Evolutionary conservation across 2,329 filamentous ascomycete genomes (phyloP).

Genomic region (Trichoderma hamatum): DNA sequence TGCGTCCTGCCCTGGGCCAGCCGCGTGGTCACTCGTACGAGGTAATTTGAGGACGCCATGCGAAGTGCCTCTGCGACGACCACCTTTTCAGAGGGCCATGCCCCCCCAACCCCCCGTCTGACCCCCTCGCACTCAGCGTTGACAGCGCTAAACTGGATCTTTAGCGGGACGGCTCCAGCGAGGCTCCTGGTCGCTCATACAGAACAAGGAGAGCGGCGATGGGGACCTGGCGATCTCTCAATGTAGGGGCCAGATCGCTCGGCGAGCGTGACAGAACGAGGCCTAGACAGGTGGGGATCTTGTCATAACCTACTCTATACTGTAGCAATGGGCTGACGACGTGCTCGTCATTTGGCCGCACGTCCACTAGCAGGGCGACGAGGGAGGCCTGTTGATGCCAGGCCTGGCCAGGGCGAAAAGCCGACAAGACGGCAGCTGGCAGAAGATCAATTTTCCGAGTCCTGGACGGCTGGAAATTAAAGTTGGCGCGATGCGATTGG

Average conservation of each 20-base stretch:
- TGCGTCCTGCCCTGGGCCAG: conserved; percentile 10
- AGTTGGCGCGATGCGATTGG: conserved; percentile 23
- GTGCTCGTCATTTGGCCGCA: conserved; percentile 9
- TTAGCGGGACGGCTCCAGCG: conserved; percentile 21
- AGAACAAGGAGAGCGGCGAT: neutral
- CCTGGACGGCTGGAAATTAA: conserved; percentile 19
- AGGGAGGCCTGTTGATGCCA: conserved; percentile 3
- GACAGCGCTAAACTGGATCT: conserved; percentile 25
- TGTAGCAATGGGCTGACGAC: conserved; percentile 10
- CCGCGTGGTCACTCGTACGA: conserved; percentile 18
- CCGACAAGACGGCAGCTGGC: conserved; percentile 17
- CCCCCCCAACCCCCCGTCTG: neutral
- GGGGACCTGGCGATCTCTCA: conserved; percentile 27
- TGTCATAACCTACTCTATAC: conserved; percentile 14
- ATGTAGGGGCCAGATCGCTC: conserved; percentile 26
- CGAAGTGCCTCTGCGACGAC: conserved; percentile 13
- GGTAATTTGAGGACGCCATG: conserved; percentile 20
- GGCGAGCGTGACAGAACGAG: conserved; percentile 22
- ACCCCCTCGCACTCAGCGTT: conserved; percentile 1
- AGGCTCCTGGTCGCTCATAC: conserved; percentile 17
- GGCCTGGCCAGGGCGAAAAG: conserved; percentile 20
- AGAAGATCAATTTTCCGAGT: conserved; percentile 25
- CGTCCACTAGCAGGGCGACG: neutral
- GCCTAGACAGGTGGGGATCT: conserved; percentile 20
- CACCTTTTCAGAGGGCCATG: neutral